These are phyloP conservation scores for Leccinellum luteum DNA, from an alignment of 768 basidiomycete species.

Conservation along the genomic window DNA sequence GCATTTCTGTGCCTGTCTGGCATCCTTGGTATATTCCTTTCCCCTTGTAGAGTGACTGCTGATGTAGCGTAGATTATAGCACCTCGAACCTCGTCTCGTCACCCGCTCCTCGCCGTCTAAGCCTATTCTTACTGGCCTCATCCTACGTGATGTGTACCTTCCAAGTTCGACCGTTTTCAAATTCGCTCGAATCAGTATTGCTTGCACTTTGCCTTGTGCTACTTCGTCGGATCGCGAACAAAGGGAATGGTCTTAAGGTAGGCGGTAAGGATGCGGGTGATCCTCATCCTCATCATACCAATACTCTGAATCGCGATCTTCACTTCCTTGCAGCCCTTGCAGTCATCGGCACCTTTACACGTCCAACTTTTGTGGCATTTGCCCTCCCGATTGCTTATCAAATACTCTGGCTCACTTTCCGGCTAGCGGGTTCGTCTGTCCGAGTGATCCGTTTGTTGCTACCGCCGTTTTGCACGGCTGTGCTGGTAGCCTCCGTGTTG, in stretches of 20 bases:
- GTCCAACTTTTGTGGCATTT: conserved; percentile 37
- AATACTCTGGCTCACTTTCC: conserved; percentile 16
- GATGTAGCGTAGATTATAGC: conserved; percentile 24
- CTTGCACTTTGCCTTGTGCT: conserved; percentile 30
- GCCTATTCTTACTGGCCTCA: conserved; percentile 32
- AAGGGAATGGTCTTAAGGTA: background rate
- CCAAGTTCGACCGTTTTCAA: conserved; percentile 41
- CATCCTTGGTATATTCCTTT: conserved; percentile 29
- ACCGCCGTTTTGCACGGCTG: conserved; percentile 23
- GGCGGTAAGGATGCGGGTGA: background rate
- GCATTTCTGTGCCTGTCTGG: conserved; percentile 32
- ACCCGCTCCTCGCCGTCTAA: conserved; percentile 18
- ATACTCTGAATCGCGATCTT: conserved; percentile 15
- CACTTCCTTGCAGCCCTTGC: conserved; percentile 27
- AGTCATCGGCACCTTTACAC: conserved; percentile 33
- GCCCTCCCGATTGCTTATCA: conserved; percentile 31
- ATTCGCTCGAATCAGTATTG: conserved; percentile 34
- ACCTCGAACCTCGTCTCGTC: conserved; percentile 19
- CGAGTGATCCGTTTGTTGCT: conserved; percentile 9
- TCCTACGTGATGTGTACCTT: conserved; percentile 38
- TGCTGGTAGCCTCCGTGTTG: conserved; percentile 12
- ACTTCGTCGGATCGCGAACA: conserved; percentile 18
- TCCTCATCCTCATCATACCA: background rate
- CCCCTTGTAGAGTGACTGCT: background rate
- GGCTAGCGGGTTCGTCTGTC: conserved; percentile 8